Conservation (phyloP, 495 filamentous ascomycete species). For the Neurospora sp. region DNA sequence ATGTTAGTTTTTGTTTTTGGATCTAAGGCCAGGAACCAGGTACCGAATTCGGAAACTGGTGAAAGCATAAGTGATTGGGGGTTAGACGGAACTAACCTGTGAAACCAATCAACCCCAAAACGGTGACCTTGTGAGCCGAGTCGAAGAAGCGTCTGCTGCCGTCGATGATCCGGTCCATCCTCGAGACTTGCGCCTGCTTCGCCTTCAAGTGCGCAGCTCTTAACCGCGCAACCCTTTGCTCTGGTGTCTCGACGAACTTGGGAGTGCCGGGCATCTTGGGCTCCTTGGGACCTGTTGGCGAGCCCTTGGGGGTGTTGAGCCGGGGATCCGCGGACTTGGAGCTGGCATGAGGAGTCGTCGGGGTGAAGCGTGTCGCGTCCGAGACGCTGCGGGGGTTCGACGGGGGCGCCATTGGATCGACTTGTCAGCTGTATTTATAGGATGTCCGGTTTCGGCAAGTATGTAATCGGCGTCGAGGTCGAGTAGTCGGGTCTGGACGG, state of each 20-base stretch:
- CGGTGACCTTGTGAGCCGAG: constrained; percentile 67
- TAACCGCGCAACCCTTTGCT: constrained; percentile 80
- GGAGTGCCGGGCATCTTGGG: constrained; percentile 3
- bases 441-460: neutral
- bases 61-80: neutral
- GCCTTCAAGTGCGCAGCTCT: constrained; percentile 68
- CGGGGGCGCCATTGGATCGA: constrained; percentile 10
- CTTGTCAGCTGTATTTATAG: neutral
- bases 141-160: constrained; percentile 68
- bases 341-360: constrained; percentile 78
- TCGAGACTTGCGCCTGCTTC: constrained; percentile 51
- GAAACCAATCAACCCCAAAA: constrained; percentile 63
- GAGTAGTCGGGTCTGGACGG: neutral
- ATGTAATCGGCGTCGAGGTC: neutral
- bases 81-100: constrained; percentile 49
- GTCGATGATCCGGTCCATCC: constrained; percentile 59
- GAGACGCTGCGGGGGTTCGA: constrained; percentile 75
- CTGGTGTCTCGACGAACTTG: constrained; percentile 58
- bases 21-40: neutral
- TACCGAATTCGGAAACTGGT: neutral
- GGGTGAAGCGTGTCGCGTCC: constrained; percentile 93
- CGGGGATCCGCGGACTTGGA: constrained; percentile 45
- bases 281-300: constrained; percentile 12
- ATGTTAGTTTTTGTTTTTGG: constrained; percentile 6
- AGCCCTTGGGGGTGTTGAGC: constrained; percentile 57